Evolutionary conservation across 2,329 filamentous ascomycete species (phyloP).

Genomic region (Acrocalymma vagum): DNA sequence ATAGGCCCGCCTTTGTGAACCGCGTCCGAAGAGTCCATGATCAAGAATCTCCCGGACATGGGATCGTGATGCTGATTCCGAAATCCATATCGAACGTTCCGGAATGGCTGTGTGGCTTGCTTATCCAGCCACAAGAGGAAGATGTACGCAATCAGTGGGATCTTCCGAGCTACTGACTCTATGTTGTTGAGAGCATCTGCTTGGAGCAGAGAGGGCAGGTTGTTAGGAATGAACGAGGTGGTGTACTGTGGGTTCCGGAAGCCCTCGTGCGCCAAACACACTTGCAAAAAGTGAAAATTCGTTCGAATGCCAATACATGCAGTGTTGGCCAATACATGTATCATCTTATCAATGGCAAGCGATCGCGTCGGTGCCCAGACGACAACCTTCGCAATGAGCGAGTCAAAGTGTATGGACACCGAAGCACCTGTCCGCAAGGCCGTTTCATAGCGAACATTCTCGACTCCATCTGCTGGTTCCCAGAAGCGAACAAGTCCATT

Average conservation of each 20-base stretch:
- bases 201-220: slow-evolving; percentile 34
- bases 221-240: slow-evolving; percentile 37
- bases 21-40: too few relatives aligned
- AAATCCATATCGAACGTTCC: slow-evolving; percentile 34
- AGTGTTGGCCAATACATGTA: slow-evolving; percentile 8
- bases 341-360: slow-evolving; percentile 48
- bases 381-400: slow-evolving; percentile 58
- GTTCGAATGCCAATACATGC: slow-evolving; percentile 11
- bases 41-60: slow-evolving; percentile 20
- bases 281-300: slow-evolving; percentile 12
- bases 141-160: too few relatives aligned
- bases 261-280: slow-evolving; percentile 6
- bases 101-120: slow-evolving; percentile 30
- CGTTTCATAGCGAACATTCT: slow-evolving; percentile 46
- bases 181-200: too few relatives aligned
- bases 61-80: slow-evolving; percentile 46
- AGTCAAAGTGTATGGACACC: slow-evolving; percentile 58
- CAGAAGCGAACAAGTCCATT: slow-evolving; percentile 45
- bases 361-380: slow-evolving; percentile 52
- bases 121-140: too few relatives aligned
- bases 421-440: slow-evolving; percentile 46
- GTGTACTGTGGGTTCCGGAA: slow-evolving; percentile 49
- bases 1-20: too few relatives aligned
- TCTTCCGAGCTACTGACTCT: too few relatives aligned
- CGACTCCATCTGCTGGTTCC: slow-evolving; percentile 28